Conservation (phyloP, 805 yeast genomes). For the Spathaspora sp. region DNA sequence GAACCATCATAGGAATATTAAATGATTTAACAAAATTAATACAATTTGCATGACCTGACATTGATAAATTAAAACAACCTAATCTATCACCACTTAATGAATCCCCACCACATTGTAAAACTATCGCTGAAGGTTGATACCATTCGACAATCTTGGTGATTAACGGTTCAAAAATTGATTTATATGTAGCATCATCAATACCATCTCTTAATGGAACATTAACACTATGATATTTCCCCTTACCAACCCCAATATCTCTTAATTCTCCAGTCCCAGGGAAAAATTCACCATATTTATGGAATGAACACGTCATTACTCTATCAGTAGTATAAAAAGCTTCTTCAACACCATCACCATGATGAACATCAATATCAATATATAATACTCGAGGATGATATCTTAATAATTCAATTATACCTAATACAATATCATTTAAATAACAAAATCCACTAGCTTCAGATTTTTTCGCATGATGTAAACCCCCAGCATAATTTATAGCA, state of each 20-base stretch:
- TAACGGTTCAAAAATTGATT: slow-evolving; percentile 85
- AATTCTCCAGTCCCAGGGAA: slow-evolving; percentile 97
- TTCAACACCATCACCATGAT: slow-evolving; percentile 98
- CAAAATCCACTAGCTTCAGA: slow-evolving; percentile 95
- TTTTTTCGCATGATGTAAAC: slow-evolving; percentile 97
- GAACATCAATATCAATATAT: slow-evolving; percentile 92
- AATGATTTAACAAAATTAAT: slow-evolving; percentile 82
- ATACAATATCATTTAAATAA: slow-evolving; percentile 89
- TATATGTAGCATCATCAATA: slow-evolving; percentile 85
- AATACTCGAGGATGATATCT: slow-evolving; percentile 89
- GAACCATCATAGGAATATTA: slow-evolving; percentile 84
- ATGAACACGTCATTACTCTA: slow-evolving; percentile 93
- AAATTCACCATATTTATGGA: slow-evolving; percentile 94
- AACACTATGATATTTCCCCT: slow-evolving; percentile 83
- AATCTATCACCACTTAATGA: slow-evolving; percentile 92
- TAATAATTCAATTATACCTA: slow-evolving; percentile 80
- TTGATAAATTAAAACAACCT: slow-evolving; percentile 92
- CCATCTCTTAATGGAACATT: slow-evolving; percentile 96
- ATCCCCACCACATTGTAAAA: slow-evolving; percentile 98
- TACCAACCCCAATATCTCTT: slow-evolving; percentile 86
- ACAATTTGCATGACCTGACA: slow-evolving; percentile 95
- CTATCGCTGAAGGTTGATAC: slow-evolving; percentile 95
- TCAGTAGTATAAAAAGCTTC: slow-evolving; percentile 96
- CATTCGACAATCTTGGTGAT: slow-evolving; percentile 72
- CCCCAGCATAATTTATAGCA: slow-evolving; percentile 96